phyloP scores from a whole-genome alignment of 1,284 basidiomycete species.

The Cutaneotrichosporon spelunceum region DNA sequence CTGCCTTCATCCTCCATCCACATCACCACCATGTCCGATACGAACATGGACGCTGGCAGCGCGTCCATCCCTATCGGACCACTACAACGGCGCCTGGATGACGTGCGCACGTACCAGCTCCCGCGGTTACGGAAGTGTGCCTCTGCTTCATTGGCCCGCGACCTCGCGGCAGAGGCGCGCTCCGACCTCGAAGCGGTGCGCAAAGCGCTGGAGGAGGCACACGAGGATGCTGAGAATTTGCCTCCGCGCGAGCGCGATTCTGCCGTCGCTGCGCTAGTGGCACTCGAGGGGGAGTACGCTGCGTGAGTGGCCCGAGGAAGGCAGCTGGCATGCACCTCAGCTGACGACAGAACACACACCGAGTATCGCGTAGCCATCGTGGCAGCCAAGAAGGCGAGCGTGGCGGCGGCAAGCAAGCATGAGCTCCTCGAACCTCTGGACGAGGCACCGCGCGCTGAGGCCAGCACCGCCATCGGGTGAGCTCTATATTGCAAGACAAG shows the following conservation, averaged over 20 bases:
- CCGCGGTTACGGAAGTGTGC: conserved; percentile 65
- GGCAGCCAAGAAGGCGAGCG: conserved; percentile 27
- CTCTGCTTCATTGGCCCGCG: conserved; percentile 65
- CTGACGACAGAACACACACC: conserved; percentile 18
- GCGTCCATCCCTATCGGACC: conserved; percentile 25
- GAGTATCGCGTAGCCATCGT: conserved; percentile 38
- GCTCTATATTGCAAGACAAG: not conserved
- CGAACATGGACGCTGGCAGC: not conserved
- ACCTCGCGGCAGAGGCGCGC: conserved; percentile 67
- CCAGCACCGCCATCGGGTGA: conserved; percentile 25
- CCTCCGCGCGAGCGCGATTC: conserved; percentile 49
- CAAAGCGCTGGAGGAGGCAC: conserved; percentile 8
- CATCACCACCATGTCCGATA: not conserved
- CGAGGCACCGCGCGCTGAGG: conserved; percentile 17
- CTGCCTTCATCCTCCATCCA: conserved; percentile 7
- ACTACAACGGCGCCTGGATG: conserved; percentile 60
- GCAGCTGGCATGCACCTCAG: not conserved
- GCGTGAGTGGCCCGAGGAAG: conserved; percentile 19
- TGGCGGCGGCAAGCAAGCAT: conserved; percentile 24
- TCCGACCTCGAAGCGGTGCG: conserved; percentile 66
- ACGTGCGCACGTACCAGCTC: conserved; percentile 68
- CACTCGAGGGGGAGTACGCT: conserved; percentile 23
- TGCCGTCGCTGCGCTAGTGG: conserved; percentile 54
- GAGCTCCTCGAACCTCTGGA: conserved; percentile 26
- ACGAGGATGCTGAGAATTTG: conserved; percentile 17